Base-by-base conservation (phyloP, 805 yeast genomes). In the Nakazawaea sp. region DNA sequence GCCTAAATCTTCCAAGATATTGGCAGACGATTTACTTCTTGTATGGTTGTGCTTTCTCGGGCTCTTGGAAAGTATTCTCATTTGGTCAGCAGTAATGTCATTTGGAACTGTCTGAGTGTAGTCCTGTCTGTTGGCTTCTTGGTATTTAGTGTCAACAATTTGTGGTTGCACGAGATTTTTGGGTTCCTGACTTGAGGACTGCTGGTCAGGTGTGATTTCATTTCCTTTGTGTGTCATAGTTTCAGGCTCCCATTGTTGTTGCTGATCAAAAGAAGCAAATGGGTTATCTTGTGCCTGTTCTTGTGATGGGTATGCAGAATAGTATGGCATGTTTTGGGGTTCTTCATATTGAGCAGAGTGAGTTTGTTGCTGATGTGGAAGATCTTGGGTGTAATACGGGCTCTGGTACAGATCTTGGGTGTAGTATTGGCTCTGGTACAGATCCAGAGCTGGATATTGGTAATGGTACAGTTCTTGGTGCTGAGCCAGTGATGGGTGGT, bases 1-100 rank as follows among this genome's bases (percentile, higher is more conserved):
- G 23, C 28, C 36, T 18, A 38, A 38, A 4, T 25, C 27, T 6
- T 25, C 17, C 27, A 38, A 26, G 12, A 38, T 38, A 17, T 38
- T 30, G n/a, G 21, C 20, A 17, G 24, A 35, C 2, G 41, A 38
- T 18, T 33, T 38, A 17, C 41, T 38, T 15, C 41, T 24, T 6
- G 35, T 25, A 30, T 38, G 41, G 27, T 33, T 33, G 18, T 38
- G 41, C 16, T 18, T 38, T 20, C 38, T 33, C 4, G 38, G 38
- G 21, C 38, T 38, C 18, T 38, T 32, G 9, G 28, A 8, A 13
- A 29, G 28, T 5, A 8, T 32, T 18, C 32, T 32, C n/a, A 20
- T 19, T 4, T 24, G 33, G 27, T 23, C 15, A 5, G 29, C 16
- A 5, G 20, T 13, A 8, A 7, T 5, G 5, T 16, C 4, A 17